Evolutionary conservation across 495 filamentous ascomycete genomes (phyloP), one percentile per base, ranked within the genome.

Genomic region (Neohortaea acidophila): DNA sequence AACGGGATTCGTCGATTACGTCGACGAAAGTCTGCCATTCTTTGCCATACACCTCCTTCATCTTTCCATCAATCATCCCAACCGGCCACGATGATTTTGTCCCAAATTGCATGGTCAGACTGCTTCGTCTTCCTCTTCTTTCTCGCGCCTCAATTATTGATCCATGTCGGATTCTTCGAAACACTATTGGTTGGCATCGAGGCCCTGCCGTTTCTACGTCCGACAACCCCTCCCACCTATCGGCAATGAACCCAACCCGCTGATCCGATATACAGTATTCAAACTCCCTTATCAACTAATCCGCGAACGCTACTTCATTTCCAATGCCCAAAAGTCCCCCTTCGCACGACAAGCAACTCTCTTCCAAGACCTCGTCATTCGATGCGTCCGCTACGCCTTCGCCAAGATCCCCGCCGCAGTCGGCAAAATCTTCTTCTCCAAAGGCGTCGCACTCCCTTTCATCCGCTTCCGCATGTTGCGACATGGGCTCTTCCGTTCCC

Each of bases 331-430:
- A 12, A 66, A 59, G 45, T 57, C 70, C 21, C 67, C 74, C 3
- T 84, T 81, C 45, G 67, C 76, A n/a, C 71, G 65, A 35, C 65
- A 64, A 35, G 71, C 76, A 7, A 68, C 76, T 5, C 57, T 63
- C 11, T 86, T 86, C 49, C 75, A 84, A 49, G 80, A 84, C 51
- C 49, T 81, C 26, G 75, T 82, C 13, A 65, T 83, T 39, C 62
- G 77, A 24, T 83, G 75, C 52, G 73, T 84, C 23, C 70, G 78
- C 39, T 84, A 79, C 64, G 77, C 74, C 19, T 85, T 85, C 51
- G 68, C 73, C 20, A 67, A 68, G 42, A 69, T 85, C 32, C 73
- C 75, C 2, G 63, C 78, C 11, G 63, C 50, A 21, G 67, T 85
- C 31, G 76, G 77, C 12, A 61, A 70, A 27, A 73, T 84, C 9